Base-by-base conservation (phyloP, 148 eudicot genomes). In the Rhododendron simsii region DNA sequence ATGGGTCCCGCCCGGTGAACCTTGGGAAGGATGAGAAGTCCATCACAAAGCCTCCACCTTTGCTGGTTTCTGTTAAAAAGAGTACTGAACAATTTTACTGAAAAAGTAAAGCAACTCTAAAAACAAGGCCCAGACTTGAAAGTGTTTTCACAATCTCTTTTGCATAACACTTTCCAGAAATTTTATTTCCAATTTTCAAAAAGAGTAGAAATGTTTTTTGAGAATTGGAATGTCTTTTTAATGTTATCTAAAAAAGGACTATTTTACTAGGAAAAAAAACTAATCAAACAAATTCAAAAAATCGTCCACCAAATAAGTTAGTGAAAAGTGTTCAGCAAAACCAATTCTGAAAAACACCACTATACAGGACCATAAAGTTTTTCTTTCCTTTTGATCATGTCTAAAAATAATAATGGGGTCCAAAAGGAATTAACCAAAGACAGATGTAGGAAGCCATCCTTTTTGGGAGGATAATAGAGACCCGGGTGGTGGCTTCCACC, bases 401-500 rank as follows among this genome's bases (percentile, higher is more conserved):
- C n/a, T 30, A 61, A 8, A 61, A 35, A 33, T 26, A 73, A n/a
- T 5, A 65, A 18, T 5, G 78, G 23, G n/a, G 9, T 81, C 5
- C 16, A 33, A 73, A 63, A 79, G 44, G 50, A 65, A 2, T 33
- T 89, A 89, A 93, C 96, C 96, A 57, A 90, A 92, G 76, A 92
- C 78, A 55, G 95, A 88, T 21, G 98, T 90, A 61, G 93, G 89
- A 26, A 91, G 87, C 26, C 87, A 93, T 41, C 99, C 98, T 73
- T 90, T 0, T 76, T 92, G 95, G 20, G 97, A 82, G 7, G 99
- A 92, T 82, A 95, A 80, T 44, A 95, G 82, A 88, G 99, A 90
- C 48, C 97, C 98, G 30, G 94, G 41, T 83, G 94, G 93, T 3
- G 98, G 98, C 90, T 96, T 96, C 93, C 99, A 92, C 48, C 99